A percentile compares a stretch with the other conserved stretches of the same genome.
Evolutionary conservation across 495 filamentous ascomycete species (phyloP).

Genomic region (Penicillium cataractarum): DNA sequence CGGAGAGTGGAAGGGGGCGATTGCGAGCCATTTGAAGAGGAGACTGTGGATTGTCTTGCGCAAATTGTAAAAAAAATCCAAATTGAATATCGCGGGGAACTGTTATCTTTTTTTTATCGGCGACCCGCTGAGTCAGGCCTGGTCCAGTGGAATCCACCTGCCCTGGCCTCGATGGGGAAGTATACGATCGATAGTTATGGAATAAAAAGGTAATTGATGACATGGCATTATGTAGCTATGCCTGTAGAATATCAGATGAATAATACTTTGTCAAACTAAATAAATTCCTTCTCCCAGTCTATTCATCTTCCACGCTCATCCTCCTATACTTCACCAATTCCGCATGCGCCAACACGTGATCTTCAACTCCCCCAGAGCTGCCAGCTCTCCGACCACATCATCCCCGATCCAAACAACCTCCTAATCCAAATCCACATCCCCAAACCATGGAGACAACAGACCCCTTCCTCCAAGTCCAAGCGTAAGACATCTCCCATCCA

Average conservation of each 20-base stretch:
- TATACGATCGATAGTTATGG: background rate
- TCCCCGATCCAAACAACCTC: constrained; percentile 13
- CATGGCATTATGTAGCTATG: too few relatives aligned
- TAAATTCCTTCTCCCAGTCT: too few relatives aligned
- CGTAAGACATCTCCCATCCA: constrained; percentile 51
- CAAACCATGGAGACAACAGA: constrained; percentile 69
- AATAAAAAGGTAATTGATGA: background rate
- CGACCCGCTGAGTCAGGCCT: constrained; percentile 22
- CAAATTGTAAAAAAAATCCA: constrained; percentile 5
- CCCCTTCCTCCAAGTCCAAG: constrained; percentile 92
- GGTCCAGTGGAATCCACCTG: too few relatives aligned
- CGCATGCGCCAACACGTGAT: constrained; percentile 22
- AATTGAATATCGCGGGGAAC: constrained; percentile 21
- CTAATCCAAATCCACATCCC: constrained; percentile 2
- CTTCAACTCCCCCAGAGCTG: constrained; percentile 8
- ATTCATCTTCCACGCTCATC: background rate
- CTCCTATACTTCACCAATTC: background rate
- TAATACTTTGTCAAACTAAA: too few relatives aligned
- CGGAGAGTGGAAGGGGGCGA: constrained; percentile 58
- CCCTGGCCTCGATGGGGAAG: too few relatives aligned
- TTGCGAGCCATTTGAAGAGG: constrained; percentile 26
- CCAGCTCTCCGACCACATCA: constrained; percentile 16
- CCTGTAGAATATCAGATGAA: too few relatives aligned
- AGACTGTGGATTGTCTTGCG: constrained; percentile 5
- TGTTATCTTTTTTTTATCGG: constrained; percentile 25